A percentile compares a stretch with the other conserved stretches of the same genome.
These are phyloP conservation scores for Neoascochyta sp. DNA, from an alignment of 2,329 filamentous ascomycete genomes.

Conservation along the genomic window DNA sequence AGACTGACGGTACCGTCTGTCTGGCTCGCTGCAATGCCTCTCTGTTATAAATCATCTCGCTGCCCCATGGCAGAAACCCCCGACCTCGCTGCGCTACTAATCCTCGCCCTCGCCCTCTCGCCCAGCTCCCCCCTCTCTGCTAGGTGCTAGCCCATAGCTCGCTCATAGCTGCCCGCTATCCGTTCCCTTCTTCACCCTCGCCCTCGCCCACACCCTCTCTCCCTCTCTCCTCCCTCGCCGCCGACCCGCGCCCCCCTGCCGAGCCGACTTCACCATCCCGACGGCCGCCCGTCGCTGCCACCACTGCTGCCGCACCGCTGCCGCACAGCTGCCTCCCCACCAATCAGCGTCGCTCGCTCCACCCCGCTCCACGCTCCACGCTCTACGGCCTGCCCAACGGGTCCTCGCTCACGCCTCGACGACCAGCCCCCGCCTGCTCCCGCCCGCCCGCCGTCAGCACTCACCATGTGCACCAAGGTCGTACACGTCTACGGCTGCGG, in stretches of 20 bases:
- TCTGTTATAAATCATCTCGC: constrained; percentile 39
- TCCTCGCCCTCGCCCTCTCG: too few species aligned
- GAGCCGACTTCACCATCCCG: constrained; percentile 1
- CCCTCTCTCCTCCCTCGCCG: constrained; percentile 3
- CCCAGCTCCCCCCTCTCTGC: too few species aligned
- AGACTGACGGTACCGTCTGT: constrained; percentile 35
- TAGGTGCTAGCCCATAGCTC: too few species aligned
- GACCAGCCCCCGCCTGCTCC: constrained; percentile 12
- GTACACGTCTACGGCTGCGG: constrained; percentile 48
- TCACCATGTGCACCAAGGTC: constrained; percentile 48
- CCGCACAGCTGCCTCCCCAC: constrained; percentile 12
- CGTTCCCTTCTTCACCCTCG: too few species aligned
- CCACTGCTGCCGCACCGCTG: constrained; percentile 5
- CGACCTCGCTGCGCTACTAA: too few species aligned
- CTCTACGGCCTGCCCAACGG: constrained; percentile 19
- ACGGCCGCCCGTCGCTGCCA: constrained; percentile 2
- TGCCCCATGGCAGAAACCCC: too few species aligned
- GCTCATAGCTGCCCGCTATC: too few species aligned
- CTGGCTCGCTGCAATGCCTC: constrained; percentile 35
- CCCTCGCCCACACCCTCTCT: too few species aligned
- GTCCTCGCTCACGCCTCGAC: constrained; percentile 20
- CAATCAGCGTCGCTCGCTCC: constrained; percentile 25
- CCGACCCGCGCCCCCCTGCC: constrained; percentile 8
- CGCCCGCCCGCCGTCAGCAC: too few species aligned
- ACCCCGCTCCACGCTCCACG: constrained; percentile 20